These are phyloP conservation scores for Agaricus sinodeliciosus DNA, from an alignment of 768 basidiomycete species.

Conservation along the genomic window DNA sequence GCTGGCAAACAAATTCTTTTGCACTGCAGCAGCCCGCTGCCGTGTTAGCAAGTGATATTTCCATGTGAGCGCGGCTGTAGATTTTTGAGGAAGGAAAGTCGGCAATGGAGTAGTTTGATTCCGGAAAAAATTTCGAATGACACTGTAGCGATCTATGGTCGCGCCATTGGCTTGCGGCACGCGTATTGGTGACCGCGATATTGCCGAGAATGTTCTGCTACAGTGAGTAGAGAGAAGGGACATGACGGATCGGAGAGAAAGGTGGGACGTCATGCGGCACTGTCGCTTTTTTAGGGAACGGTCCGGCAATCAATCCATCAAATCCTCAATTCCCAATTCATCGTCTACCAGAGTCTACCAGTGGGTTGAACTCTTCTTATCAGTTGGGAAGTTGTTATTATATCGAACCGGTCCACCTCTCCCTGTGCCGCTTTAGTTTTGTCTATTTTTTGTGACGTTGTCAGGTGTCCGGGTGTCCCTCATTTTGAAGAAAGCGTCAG, in stretches of 20 bases:
- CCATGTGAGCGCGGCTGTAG: slow-evolving; percentile 7
- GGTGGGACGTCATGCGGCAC: slow-evolving; percentile 6
- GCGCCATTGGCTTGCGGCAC: neutral
- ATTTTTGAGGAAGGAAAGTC: slow-evolving; percentile 5
- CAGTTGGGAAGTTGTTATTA: too few relatives aligned
- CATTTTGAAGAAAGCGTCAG: too few relatives aligned
- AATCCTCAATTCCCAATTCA: too few relatives aligned
- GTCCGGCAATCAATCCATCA: neutral
- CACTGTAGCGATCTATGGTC: slow-evolving; percentile 47
- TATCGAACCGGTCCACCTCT: too few relatives aligned
- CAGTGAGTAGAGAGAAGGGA: neutral
- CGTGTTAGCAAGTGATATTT: neutral
- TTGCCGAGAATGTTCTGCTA: neutral
- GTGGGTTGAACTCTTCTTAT: too few relatives aligned
- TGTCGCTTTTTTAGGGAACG: neutral
- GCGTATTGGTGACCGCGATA: neutral
- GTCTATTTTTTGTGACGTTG: too few relatives aligned
- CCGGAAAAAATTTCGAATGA: slow-evolving; percentile 53
- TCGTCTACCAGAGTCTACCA: too few relatives aligned
- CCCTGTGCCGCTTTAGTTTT: too few relatives aligned
- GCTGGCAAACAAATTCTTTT: neutral
- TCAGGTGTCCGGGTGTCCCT: too few relatives aligned
- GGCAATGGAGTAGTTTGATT: slow-evolving; percentile 22
- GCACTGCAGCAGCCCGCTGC: neutral
- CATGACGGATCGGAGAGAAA: neutral